Conservation (phyloP, 495 filamentous ascomycete genomes). For the Penicillium angulare region DNA sequence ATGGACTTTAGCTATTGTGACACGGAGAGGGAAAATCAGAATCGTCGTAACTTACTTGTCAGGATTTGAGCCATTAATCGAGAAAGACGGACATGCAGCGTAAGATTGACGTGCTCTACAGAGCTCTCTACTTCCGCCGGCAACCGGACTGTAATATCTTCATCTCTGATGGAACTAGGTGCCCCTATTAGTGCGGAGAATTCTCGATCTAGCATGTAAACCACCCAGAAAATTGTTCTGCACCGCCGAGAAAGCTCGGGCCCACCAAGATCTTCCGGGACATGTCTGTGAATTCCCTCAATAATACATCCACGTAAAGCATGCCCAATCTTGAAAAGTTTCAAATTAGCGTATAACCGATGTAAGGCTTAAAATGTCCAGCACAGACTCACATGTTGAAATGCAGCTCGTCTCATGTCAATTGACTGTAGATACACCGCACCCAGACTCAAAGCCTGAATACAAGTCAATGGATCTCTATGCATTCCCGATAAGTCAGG, state of each 20-base stretch:
- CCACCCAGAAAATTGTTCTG: conserved; percentile 38
- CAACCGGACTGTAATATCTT: conserved; percentile 36
- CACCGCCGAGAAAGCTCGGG: conserved; percentile 28
- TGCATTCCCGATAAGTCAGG: conserved; percentile 35
- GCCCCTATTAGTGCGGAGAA: conserved; percentile 37
- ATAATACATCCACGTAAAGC: conserved; percentile 36
- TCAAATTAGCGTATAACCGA: background rate
- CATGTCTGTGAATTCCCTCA: conserved; percentile 37
- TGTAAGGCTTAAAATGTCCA: too few species aligned
- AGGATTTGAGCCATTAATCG: conserved; percentile 29
- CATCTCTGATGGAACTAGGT: conserved; percentile 35
- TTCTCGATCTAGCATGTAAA: conserved; percentile 39
- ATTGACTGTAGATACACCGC: conserved; percentile 39
- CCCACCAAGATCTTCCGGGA: conserved; percentile 25
- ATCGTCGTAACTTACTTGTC: conserved; percentile 17
- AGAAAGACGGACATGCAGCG: conserved; percentile 30
- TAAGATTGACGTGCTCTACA: conserved; percentile 26
- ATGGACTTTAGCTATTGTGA: background rate
- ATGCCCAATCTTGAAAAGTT: conserved; percentile 28
- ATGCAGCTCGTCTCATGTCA: conserved; percentile 36
- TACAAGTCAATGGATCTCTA: conserved; percentile 31
- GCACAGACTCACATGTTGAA: conserved; percentile 28
- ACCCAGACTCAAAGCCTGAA: conserved; percentile 33
- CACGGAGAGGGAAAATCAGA: background rate
- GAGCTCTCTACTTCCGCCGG: conserved; percentile 27